These are phyloP conservation scores for Mucor velutinosus DNA, from an alignment of 371 early-diverging fungal species.

Conservation along the genomic window DNA sequence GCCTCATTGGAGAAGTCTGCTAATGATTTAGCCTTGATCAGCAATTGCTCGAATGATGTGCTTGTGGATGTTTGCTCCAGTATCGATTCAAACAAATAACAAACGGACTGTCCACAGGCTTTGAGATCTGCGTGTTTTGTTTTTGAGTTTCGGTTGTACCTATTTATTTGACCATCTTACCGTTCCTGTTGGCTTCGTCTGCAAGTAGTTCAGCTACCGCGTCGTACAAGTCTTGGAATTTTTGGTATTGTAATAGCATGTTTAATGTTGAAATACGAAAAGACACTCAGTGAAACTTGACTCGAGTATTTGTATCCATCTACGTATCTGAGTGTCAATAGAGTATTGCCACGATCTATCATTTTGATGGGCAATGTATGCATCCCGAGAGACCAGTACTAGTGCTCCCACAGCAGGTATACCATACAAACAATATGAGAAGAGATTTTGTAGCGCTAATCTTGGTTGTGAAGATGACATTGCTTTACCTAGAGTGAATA, in stretches of 20 bases:
- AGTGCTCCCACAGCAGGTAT: too few relatives aligned
- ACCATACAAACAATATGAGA: too few relatives aligned
- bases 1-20: constrained; percentile 47
- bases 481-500: too few relatives aligned
- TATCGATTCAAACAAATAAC: constrained; percentile 13
- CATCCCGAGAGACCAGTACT: too few relatives aligned
- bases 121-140: constrained; percentile 4
- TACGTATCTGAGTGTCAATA: too few relatives aligned
- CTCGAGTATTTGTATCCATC: too few relatives aligned
- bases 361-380: too few relatives aligned
- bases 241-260: constrained; percentile 5
- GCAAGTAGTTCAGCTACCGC: constrained; percentile 4
- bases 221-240: constrained; percentile 19
- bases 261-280: constrained; percentile 58
- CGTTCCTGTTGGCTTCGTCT: constrained; percentile 12
- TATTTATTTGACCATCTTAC: neutral
- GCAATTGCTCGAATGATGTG: neutral
- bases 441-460: too few relatives aligned
- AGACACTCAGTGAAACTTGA: neutral
- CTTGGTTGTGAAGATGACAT: too few relatives aligned
- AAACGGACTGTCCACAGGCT: constrained; percentile 14
- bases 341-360: too few relatives aligned
- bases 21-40: constrained; percentile 10
- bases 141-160: neutral
- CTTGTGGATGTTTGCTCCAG: neutral